A percentile compares a stretch with the other conserved stretches of the same genome.
Evolutionary conservation across 306 rosid genomes (phyloP).

Genomic region (Parietaria judaica): DNA sequence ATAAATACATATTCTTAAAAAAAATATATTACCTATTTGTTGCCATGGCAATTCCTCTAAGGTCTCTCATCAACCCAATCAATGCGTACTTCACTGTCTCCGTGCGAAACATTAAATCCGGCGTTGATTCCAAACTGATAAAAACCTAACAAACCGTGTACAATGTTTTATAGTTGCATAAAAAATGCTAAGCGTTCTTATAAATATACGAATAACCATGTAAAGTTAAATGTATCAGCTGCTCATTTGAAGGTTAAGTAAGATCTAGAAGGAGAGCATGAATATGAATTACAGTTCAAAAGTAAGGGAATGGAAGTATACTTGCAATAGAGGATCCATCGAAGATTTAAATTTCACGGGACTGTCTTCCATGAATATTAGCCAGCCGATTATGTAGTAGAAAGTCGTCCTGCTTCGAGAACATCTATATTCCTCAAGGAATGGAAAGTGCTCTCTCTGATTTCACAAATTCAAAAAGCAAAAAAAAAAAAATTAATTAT

Average conservation of each 20-base stretch:
- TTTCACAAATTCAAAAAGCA: slow-evolving; percentile 16
- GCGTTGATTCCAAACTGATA: slow-evolving; percentile 77
- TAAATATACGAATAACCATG: no score
- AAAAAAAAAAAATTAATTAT: slow-evolving; percentile 1
- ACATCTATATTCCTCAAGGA: slow-evolving; percentile 79
- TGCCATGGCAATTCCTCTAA: slow-evolving; percentile 97
- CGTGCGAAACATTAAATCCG: slow-evolving; percentile 87
- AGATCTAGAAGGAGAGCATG: not conserved
- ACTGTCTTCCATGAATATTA: slow-evolving; percentile 92
- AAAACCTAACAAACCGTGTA: slow-evolving; percentile 50
- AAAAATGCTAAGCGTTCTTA: no score
- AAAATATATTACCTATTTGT: slow-evolving; percentile 62
- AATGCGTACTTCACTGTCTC: slow-evolving; percentile 77
- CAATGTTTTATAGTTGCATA: slow-evolving; percentile 5
- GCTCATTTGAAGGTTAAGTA: no score
- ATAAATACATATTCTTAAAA: no score
- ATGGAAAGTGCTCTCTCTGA: slow-evolving; percentile 93
- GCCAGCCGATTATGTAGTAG: slow-evolving; percentile 88
- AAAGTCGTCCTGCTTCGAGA: slow-evolving; percentile 91
- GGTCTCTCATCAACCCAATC: slow-evolving; percentile 95
- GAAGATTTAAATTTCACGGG: slow-evolving; percentile 87
- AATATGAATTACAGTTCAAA: no score
- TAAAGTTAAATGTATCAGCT: slow-evolving; percentile 4
- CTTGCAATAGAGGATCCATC: slow-evolving; percentile 95
- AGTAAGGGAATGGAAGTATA: slow-evolving; percentile 23